Percentiles rank a stretch among this genome's conserved stretches.
Conservation (phyloP, 2,329 filamentous ascomycete genomes). For the Sporothrix curviconia region DNA sequence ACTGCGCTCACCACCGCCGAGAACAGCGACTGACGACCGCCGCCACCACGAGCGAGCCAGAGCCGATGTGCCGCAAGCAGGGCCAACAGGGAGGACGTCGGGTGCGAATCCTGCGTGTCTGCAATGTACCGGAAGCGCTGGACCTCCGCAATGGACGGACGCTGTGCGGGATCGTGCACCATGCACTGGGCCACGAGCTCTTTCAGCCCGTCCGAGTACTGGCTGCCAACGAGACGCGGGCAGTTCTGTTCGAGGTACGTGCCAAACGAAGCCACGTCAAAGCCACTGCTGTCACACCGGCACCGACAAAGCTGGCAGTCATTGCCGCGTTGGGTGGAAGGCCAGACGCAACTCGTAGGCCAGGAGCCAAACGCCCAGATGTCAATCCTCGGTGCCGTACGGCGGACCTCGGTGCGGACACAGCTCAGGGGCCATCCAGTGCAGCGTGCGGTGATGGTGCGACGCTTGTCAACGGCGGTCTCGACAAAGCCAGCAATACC, state of each 20-base stretch:
- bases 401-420: constrained; percentile 19
- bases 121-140: not conserved
- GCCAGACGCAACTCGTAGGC: constrained; percentile 76
- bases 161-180: constrained; percentile 28
- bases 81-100: not conserved
- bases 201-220: constrained; percentile 62
- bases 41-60: not conserved
- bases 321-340: constrained; percentile 62
- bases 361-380: constrained; percentile 84
- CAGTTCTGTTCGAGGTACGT: constrained; percentile 53
- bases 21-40: not conserved
- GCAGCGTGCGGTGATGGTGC: constrained; percentile 72
- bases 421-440: constrained; percentile 76
- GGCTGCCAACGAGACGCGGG: constrained; percentile 63
- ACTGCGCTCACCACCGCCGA: not conserved
- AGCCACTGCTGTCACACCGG: not conserved
- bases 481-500: constrained; percentile 74
- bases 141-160: not conserved
- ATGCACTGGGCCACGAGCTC: constrained; percentile 68
- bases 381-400: constrained; percentile 44
- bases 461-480: constrained; percentile 66
- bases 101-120: not conserved
- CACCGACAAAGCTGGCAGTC: no score
- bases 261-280: constrained; percentile 20
- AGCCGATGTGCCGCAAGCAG: not conserved